A percentile compares a stretch with the other conserved stretches of the same genome.
Evolutionary conservation across 2,329 filamentous ascomycete species (phyloP).

Genomic region (Phoma herbarum): DNA sequence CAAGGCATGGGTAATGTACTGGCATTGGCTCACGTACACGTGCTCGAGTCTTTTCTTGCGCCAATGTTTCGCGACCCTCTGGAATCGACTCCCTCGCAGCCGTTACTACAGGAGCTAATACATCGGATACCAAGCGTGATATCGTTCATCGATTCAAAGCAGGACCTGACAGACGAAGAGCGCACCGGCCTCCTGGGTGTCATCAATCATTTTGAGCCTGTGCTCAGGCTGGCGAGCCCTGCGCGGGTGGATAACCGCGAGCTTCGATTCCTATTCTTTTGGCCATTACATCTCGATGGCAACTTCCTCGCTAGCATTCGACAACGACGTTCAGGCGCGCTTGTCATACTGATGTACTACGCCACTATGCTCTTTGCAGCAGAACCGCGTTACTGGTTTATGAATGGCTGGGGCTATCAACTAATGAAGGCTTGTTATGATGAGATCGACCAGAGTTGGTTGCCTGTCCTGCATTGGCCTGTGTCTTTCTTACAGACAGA

Average conservation of each 20-base stretch:
- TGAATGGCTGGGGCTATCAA: constrained; percentile 46
- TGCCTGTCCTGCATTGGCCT: constrained; percentile 39
- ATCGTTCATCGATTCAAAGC: constrained; percentile 33
- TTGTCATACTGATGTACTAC: constrained; percentile 53
- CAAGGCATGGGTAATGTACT: constrained; percentile 48
- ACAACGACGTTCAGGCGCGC: constrained; percentile 43
- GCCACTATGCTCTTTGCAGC: constrained; percentile 46
- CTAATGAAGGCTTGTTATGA: constrained; percentile 37
- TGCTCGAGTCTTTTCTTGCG: constrained; percentile 38
- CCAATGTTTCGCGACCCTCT: constrained; percentile 32
- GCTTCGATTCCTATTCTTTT: constrained; percentile 47
- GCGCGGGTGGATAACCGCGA: constrained; percentile 45
- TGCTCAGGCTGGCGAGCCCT: constrained; percentile 32
- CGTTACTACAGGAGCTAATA: constrained; percentile 38
- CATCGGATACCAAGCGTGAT: constrained; percentile 32
- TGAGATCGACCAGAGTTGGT: constrained; percentile 37
- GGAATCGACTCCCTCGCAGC: constrained; percentile 37
- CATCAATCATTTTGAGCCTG: constrained; percentile 32
- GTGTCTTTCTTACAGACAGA: constrained; percentile 27
- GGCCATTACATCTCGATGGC: constrained; percentile 49
- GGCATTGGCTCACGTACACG: constrained; percentile 26
- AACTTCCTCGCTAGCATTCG: constrained; percentile 46
- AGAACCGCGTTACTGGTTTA: constrained; percentile 53
- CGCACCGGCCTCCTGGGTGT: constrained; percentile 28
- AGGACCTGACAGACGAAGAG: constrained; percentile 29